Percentiles rank a stretch among this genome's conserved stretches.
Evolutionary conservation across 768 basidiomycete genomes (phyloP).

Genomic region (Suillus decipiens): DNA sequence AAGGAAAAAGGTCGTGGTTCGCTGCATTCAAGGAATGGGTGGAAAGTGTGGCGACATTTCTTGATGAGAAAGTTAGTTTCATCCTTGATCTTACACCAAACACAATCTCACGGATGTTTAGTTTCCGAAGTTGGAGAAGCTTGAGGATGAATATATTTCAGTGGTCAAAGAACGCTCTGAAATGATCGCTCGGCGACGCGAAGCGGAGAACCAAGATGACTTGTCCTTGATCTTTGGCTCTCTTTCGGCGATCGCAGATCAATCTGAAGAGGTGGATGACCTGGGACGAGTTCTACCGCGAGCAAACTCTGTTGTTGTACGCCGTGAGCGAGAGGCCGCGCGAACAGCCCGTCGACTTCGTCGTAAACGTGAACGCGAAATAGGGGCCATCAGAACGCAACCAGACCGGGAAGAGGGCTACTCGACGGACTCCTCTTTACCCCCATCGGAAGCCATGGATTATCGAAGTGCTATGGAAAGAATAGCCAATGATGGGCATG

Average conservation of each 20-base stretch:
- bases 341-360: constrained; percentile 56
- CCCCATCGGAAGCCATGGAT: constrained; percentile 65
- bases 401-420: constrained; percentile 67
- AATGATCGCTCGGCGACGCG: constrained; percentile 67
- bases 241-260: constrained; percentile 35
- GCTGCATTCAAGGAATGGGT: constrained; percentile 76
- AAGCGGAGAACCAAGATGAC: constrained; percentile 81
- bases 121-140: constrained; percentile 77
- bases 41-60: constrained; percentile 79
- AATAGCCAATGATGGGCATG: constrained; percentile 51
- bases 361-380: constrained; percentile 38
- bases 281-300: constrained; percentile 53
- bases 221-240: constrained; percentile 67
- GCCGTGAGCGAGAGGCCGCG: constrained; percentile 58
- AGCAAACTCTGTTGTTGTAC: constrained; percentile 45
- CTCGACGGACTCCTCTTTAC: constrained; percentile 81
- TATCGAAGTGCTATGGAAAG: constrained; percentile 63
- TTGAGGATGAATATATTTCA: constrained; percentile 74
- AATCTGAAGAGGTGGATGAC: constrained; percentile 58
- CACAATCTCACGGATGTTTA: constrained; percentile 29
- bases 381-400: constrained; percentile 19
- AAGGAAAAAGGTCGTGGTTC: constrained; percentile 83
- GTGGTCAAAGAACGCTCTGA: constrained; percentile 73
- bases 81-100: neutral
- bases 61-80: constrained; percentile 77